Conservation (phyloP, 1,284 basidiomycete genomes). For the Trichosporon sp. region DNA sequence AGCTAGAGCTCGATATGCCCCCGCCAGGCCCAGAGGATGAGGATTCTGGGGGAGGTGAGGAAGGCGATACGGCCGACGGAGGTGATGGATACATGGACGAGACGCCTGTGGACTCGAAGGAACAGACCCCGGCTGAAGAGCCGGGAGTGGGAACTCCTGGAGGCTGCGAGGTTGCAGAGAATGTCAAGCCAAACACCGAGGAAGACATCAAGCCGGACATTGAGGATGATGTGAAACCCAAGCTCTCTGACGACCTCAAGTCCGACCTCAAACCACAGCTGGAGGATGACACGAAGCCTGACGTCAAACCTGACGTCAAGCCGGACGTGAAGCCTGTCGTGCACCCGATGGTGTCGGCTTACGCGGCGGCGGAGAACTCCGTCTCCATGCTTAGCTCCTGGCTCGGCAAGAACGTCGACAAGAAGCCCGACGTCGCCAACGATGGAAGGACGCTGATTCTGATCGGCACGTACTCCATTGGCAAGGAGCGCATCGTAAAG, state of each 20-base stretch:
- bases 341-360: constrained; percentile 7
- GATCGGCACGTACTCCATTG: constrained; percentile 93
- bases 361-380: constrained; percentile 28
- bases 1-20: not conserved
- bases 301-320: constrained; percentile 12
- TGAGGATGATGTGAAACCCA: not conserved
- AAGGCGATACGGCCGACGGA: not conserved
- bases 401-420: constrained; percentile 42
- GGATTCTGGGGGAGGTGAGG: constrained; percentile 9
- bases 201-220: not conserved
- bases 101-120: not conserved
- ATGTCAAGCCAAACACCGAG: not conserved
- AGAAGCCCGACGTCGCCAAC: constrained; percentile 28
- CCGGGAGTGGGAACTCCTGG: not conserved
- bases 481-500: constrained; percentile 95
- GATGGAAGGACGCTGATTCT: constrained; percentile 62
- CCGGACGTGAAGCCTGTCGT: constrained; percentile 6
- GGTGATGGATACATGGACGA: not conserved
- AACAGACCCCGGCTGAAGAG: not conserved
- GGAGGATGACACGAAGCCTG: constrained; percentile 8
- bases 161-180: not conserved
- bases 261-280: not conserved
- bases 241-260: constrained; percentile 1
- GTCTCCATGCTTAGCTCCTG: constrained; percentile 51
- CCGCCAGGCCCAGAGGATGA: constrained; percentile 14